Evolutionary conservation across 176 grass and related monocot species (phyloP).

Genomic region (Ensete ventricosum): DNA sequence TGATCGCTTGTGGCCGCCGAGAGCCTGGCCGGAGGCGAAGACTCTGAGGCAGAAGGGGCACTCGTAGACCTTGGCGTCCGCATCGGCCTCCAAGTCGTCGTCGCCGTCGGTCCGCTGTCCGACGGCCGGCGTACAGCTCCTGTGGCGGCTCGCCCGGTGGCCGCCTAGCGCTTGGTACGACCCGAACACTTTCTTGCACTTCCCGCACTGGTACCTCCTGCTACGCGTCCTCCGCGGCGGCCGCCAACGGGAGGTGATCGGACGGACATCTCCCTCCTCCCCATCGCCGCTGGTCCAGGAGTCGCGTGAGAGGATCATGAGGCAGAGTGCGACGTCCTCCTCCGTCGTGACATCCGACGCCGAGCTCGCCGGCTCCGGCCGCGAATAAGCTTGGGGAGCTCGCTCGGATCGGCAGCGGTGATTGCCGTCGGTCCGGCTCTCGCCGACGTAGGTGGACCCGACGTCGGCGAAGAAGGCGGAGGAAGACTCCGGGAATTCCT

Average conservation of each 20-base stretch:
- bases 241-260: neutral
- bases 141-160: slow-evolving; percentile 41
- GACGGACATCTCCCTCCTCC: neutral
- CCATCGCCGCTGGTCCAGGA: slow-evolving; percentile 38
- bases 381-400: neutral
- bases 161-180: slow-evolving; percentile 70
- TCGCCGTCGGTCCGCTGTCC: slow-evolving; percentile 24
- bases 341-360: slow-evolving; percentile 58
- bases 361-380: slow-evolving; percentile 47
- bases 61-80: slow-evolving; percentile 38
- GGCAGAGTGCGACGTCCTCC: slow-evolving; percentile 54
- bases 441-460: neutral
- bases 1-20: slow-evolving; percentile 80
- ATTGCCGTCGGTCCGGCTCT: slow-evolving; percentile 52
- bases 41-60: slow-evolving; percentile 78
- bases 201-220: slow-evolving; percentile 42
- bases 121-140: slow-evolving; percentile 12
- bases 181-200: slow-evolving; percentile 60
- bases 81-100: slow-evolving; percentile 8
- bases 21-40: slow-evolving; percentile 77
- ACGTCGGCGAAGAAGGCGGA: slow-evolving; percentile 13
- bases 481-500: slow-evolving; percentile 28
- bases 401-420: slow-evolving; percentile 33
- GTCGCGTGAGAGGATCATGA: slow-evolving; percentile 70
- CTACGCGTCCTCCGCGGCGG: slow-evolving; percentile 27